Evolutionary conservation across 108 stramenopile species (phyloP).

Genomic region (Chaetoceros tenuissimus): DNA sequence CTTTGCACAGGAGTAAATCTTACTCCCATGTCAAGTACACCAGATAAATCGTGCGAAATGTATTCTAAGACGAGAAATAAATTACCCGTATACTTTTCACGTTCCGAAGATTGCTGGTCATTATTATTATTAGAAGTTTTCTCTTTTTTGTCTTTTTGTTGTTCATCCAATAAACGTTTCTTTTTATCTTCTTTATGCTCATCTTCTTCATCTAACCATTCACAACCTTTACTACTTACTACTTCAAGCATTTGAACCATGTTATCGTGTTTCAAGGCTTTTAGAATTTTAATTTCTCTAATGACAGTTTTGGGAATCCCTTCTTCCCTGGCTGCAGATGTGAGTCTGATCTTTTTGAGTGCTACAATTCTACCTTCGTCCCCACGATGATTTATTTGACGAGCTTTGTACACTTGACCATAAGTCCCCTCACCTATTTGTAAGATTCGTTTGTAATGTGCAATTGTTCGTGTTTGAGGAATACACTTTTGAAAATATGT

Average conservation of each 20-base stretch:
- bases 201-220: constrained; percentile 65
- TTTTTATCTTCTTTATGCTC: constrained; percentile 33
- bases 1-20: constrained; percentile 63
- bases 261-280: constrained; percentile 58
- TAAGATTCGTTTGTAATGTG: constrained; percentile 60
- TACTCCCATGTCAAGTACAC: constrained; percentile 68
- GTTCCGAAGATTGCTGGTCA: constrained; percentile 25
- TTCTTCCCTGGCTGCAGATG: constrained; percentile 42
- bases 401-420: constrained; percentile 77
- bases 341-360: constrained; percentile 72
- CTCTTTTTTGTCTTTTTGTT: constrained; percentile 11
- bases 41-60: constrained; percentile 74
- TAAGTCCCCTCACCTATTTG: constrained; percentile 87
- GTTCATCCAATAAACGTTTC: constrained; percentile 11
- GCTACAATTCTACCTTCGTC: constrained; percentile 56
- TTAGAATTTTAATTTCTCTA: constrained; percentile 80
- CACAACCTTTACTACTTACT: constrained; percentile 75
- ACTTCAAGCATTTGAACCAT: constrained; percentile 75
- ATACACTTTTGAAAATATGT: background rate
- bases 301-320: constrained; percentile 75
- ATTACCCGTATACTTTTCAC: constrained; percentile 78
- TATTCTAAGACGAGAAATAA: constrained; percentile 78
- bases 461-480: constrained; percentile 51
- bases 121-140: constrained; percentile 16
- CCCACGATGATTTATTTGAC: constrained; percentile 27